Base-by-base conservation (phyloP, 257 asterid genomes). In the Vinca minor region DNA sequence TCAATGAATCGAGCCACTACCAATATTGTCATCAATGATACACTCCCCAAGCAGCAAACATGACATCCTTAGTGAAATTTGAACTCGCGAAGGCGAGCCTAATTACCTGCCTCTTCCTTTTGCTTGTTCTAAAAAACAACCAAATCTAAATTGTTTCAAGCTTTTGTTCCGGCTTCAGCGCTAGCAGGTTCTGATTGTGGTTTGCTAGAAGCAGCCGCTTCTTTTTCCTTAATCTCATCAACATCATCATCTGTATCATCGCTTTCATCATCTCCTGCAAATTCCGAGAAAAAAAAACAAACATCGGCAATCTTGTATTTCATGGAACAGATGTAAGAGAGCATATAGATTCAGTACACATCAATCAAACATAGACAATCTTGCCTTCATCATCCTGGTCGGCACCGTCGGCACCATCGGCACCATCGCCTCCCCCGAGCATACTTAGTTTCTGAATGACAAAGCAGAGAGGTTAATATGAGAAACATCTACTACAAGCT, bases 221-320 rank as follows among this genome's bases (percentile, higher is more conserved):
- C 65, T 63, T n/a, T n/a, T n/a, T 59, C 71, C 52, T 63, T 42
- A 4, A 34, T 13, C 53, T 58, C n/a, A n/a, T n/a, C n/a, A n/a
- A n/a, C n/a, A n/a, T n/a, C 78, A 17, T 57, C 71, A 32, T 69
- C 78, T 5, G 45, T 64, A 38, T 74, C 78, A 58, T n/a, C n/a
- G n/a, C 64, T 59, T 10, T 64, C 74, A 63, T 63, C 76, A 28
- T 73, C 73, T 25, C 55, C 78, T 73, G 68, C 59, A 73, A 4
- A 8, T 29, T 14, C 8, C 52, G n/a, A n/a, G n/a, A n/a, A 39
- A 0, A 5, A 52, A 12, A 25, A 4, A 21, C 7, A n/a, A 29
- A 11, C 25, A 34, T n/a, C 14, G 35, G 28, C 11, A 21, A 23
- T 53, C 36, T 35, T n/a, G n/a, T n/a, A n/a, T n/a, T n/a, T 35